These are phyloP conservation scores for Heliamphora pulchella DNA, from an alignment of 179 eudicot species.

Conservation along the genomic window DNA sequence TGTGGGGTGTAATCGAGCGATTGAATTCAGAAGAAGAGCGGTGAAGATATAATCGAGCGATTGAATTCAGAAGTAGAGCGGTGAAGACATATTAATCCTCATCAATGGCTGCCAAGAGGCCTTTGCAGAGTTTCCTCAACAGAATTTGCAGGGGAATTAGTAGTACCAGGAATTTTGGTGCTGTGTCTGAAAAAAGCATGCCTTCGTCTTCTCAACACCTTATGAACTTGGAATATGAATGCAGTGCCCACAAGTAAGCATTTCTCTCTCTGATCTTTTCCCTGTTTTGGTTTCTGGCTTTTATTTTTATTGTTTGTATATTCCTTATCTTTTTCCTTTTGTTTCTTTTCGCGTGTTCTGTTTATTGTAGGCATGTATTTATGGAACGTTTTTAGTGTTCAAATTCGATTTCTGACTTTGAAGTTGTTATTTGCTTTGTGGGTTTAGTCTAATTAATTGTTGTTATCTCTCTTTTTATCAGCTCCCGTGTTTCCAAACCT, in stretches of 20 bases:
- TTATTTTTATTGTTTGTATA: neutral
- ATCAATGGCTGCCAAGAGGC: conserved; percentile 19
- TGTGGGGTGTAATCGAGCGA: too few relatives aligned
- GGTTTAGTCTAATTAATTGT: too few relatives aligned
- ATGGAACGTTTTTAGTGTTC: neutral
- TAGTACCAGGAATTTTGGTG: conserved; percentile 7
- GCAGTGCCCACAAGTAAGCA: conserved; percentile 22
- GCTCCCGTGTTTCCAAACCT: too few relatives aligned
- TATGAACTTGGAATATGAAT: conserved; percentile 15
- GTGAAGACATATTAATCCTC: neutral
- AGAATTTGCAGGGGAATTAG: neutral
- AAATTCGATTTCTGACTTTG: neutral
- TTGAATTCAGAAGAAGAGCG: too few relatives aligned
- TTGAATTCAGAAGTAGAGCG: too few relatives aligned
- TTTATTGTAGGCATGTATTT: neutral
- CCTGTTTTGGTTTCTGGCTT: neutral
- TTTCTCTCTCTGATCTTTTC: neutral
- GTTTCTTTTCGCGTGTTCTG: neutral
- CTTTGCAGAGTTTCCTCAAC: conserved; percentile 15
- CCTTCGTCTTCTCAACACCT: conserved; percentile 22
- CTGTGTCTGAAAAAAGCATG: conserved; percentile 15
- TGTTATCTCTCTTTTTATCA: too few relatives aligned
- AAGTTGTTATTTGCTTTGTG: neutral
- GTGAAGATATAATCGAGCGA: too few relatives aligned
- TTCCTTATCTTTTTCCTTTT: neutral